A percentile compares a stretch with the other conserved stretches of the same genome.
Evolutionary conservation across 306 rosid genomes (phyloP).

Genomic region (Cyamopsis tetragonoloba): DNA sequence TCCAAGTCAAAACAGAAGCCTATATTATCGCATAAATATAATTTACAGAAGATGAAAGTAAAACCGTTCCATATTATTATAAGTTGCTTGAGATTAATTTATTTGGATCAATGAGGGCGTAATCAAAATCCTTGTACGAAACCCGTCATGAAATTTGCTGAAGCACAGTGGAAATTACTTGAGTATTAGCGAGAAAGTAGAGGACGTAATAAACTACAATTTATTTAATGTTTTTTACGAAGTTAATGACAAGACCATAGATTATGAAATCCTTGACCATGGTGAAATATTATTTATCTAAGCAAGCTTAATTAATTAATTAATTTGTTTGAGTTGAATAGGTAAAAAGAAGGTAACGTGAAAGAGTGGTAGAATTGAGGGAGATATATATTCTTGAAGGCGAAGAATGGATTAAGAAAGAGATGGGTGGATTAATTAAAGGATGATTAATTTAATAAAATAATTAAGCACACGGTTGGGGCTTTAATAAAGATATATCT

Average conservation of each 20-base stretch:
- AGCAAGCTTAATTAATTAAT: too few species aligned
- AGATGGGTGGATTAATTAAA: constrained; percentile 3
- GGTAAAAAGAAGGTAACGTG: constrained; percentile 21
- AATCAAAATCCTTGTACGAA: background rate
- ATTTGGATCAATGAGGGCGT: background rate
- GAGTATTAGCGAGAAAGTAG: background rate
- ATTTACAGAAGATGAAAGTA: background rate
- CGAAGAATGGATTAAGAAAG: constrained; percentile 30
- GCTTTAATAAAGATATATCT: background rate
- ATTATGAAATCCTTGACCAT: background rate
- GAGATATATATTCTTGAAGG: constrained; percentile 38
- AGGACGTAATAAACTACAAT: background rate
- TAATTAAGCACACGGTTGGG: constrained; percentile 49
- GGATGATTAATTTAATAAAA: background rate
- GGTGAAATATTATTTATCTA: background rate
- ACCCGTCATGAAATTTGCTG: background rate
- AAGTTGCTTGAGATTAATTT: background rate
- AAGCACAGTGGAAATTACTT: background rate
- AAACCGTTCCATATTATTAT: too few species aligned
- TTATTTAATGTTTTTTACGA: background rate
- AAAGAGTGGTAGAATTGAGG: constrained; percentile 24
- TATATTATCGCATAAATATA: background rate
- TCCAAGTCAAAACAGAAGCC: constrained; percentile 7
- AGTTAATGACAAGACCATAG: background rate
- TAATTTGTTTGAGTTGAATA: too few species aligned